Evolutionary conservation across 306 rosid genomes (phyloP), one percentile per base, ranked within the genome.

Genomic region (Castanea sativa): DNA sequence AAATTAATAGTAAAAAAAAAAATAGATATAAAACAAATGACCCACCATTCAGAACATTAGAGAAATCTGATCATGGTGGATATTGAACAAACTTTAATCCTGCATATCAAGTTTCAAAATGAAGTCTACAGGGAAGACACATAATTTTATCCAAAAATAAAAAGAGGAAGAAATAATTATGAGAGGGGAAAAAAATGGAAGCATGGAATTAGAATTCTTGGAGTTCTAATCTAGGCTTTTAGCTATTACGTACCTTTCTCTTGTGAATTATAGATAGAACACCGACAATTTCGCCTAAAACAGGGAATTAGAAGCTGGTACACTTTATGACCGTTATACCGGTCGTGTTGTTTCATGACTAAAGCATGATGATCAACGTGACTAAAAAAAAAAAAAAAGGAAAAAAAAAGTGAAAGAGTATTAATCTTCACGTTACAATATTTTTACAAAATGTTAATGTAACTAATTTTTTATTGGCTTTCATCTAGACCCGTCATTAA

Each of bases 321-420:
- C 16, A 59, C 69, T 69, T 68, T 57, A 58, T 16, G 72, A 74
- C 55, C 12, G 79, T 82, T 82, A 65, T 30, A 76, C 33, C 29
- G 2, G 78, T 74, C 29, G 35, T 32, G 8, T 56, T 69, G 56
- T 15, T 49, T 85, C 76, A 78, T 79, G 81, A 68, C 71, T 53
- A 78, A 57, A 32, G 84, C 84, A 77, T 82, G 85, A 81, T 55
- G 38, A 69, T 30, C 4, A 78, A 79, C 82, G 79, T 75, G 70
- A 43, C 38, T 49, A 3, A 52, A 55, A 65, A 55, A 78, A 69
- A 69, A 78, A 69, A 69, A 33, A 21, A 58, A 30, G 32, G 76
- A 53, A 1, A 69, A 53, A 80, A 71, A 15, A 53, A 21, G 53
- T 83, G 85, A 25, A 77, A 65, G 60, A 80, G 18, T 55, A 38